Evolutionary conservation across 106 monocot genomes (phyloP), one percentile per base, ranked within the genome.

Genomic region (Dendrobium huoshanense): DNA sequence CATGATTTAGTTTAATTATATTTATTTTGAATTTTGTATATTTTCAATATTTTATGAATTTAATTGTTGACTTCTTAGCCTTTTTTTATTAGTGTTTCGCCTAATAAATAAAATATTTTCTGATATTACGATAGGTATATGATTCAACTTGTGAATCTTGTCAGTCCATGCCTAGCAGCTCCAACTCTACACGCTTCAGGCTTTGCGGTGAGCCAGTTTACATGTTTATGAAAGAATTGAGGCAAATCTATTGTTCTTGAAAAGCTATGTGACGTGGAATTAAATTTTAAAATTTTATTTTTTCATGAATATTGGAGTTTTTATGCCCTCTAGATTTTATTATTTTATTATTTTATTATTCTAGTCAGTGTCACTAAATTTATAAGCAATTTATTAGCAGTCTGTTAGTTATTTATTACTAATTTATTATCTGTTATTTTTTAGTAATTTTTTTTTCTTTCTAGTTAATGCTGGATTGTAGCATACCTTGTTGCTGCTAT

Each of bases 121-220:
- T 87, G 55, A 37, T 73, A 41, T 80, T 78, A 70, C 48, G 59
- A 73, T 79, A 99, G 99, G 83, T 99, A 99, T 75, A 86, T 99
- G 87, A 73, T 99, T 72, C 99, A 95, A 86, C 86, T 99, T 44
- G 65, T 99, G 80, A 93, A 95, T 83, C 84, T 99, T 75, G 83
- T 87, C 41, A 78, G 91, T 49, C 95, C 91, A 83, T 84, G 22
- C 73, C 85, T 99, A 77, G 93, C 89, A 48, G 91, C 88, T 79
- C 99, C 99, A 33, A 80, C 86, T 47, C 91, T 99, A 44, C 95
- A 99, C 83, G 90, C 90, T 88, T 88, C 95, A 73, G 99, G 99
- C 43, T 99, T 99, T 86, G 95, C 93, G 87, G 99, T 99, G 82
- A 92, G 91, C 80, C 81, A 43, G 8, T 74, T 42, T 43, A 74